Percentiles rank a stretch among this genome's conserved stretches.
Conservation (phyloP, 2,329 filamentous ascomycete species). For the Fusarium equiseti region DNA sequence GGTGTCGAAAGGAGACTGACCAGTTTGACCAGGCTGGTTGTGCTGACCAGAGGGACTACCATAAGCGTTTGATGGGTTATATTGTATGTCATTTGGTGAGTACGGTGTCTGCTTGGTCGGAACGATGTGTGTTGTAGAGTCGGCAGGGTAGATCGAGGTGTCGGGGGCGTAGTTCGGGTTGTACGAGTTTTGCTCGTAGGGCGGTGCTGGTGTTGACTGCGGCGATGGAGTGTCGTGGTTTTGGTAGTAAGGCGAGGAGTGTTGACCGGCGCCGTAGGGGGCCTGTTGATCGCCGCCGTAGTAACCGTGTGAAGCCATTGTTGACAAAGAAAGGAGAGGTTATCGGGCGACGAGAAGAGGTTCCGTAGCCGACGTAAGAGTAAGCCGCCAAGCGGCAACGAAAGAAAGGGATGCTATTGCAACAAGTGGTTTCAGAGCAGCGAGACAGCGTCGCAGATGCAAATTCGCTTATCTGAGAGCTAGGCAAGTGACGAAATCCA, state of each 20-base stretch:
- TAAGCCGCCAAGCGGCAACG: slow-evolving; percentile 40
- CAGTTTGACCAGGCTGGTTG: slow-evolving; percentile 52
- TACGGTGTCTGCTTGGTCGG: slow-evolving; percentile 41
- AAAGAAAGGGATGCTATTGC: slow-evolving; percentile 35
- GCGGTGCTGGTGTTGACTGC: slow-evolving; percentile 54
- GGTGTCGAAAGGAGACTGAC: slow-evolving; percentile 70
- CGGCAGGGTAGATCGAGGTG: slow-evolving; percentile 37
- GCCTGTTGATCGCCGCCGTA: slow-evolving; percentile 57
- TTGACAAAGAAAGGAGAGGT: slow-evolving; percentile 17
- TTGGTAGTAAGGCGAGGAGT: slow-evolving; percentile 58
- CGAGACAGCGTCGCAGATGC: slow-evolving; percentile 17
- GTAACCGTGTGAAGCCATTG: slow-evolving; percentile 75
- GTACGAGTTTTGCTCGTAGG: slow-evolving; percentile 53
- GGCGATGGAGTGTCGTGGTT: slow-evolving; percentile 57
- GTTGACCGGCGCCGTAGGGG: slow-evolving; percentile 52
- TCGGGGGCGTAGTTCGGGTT: slow-evolving; percentile 45
- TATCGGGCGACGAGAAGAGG: slow-evolving; percentile 22
- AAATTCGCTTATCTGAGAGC: slow-evolving; percentile 11
- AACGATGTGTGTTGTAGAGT: slow-evolving; percentile 30
- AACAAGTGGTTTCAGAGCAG: slow-evolving; percentile 30
- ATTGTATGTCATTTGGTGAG: slow-evolving; percentile 40
- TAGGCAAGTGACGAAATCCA: background rate
- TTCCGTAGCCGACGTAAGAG: slow-evolving; percentile 16
- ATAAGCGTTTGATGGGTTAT: slow-evolving; percentile 44
- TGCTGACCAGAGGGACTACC: slow-evolving; percentile 44